Percentiles rank a stretch among this genome's conserved stretches.
These are phyloP conservation scores for Pseudocercospora cruenta DNA, from an alignment of 2,329 filamentous ascomycete genomes.

Conservation along the genomic window DNA sequence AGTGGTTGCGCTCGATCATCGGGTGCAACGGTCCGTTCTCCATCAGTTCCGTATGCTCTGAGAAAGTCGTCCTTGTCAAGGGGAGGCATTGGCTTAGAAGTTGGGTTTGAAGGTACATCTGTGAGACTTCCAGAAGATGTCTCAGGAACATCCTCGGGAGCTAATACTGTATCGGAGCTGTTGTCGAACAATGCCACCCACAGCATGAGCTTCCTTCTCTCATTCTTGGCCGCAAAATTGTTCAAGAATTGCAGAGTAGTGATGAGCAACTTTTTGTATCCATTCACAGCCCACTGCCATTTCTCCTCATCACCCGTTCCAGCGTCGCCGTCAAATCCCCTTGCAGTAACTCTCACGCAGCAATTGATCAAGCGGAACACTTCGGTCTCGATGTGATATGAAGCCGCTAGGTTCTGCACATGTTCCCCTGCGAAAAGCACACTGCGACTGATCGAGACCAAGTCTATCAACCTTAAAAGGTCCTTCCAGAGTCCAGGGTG, in stretches of 20 bases:
- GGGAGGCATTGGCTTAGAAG: slow-evolving; percentile 32
- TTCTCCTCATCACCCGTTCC: slow-evolving; percentile 65
- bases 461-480: slow-evolving; percentile 64
- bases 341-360: slow-evolving; percentile 65
- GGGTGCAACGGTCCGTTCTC: slow-evolving; percentile 23
- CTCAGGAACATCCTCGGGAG: slow-evolving; percentile 34
- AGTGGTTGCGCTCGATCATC: slow-evolving; percentile 28
- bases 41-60: slow-evolving; percentile 36
- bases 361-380: slow-evolving; percentile 65
- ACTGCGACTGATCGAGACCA: slow-evolving; percentile 65
- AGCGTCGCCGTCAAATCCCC: slow-evolving; percentile 67
- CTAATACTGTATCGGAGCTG: slow-evolving; percentile 38
- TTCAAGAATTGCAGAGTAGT: slow-evolving; percentile 69
- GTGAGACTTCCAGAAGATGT: slow-evolving; percentile 33
- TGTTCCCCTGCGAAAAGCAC: slow-evolving; percentile 63
- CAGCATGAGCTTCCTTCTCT: slow-evolving; percentile 66
- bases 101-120: slow-evolving; percentile 35
- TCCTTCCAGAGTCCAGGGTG: slow-evolving; percentile 63
- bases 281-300: slow-evolving; percentile 67
- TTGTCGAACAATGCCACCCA: slow-evolving; percentile 67
- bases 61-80: slow-evolving; percentile 34
- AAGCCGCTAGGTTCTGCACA: slow-evolving; percentile 66
- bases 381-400: slow-evolving; percentile 63
- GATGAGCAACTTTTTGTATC: slow-evolving; percentile 68
- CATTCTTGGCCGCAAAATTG: slow-evolving; percentile 68